Percentiles rank a stretch among this genome's conserved stretches.
phyloP scores from a whole-genome alignment of 352 stramenopile species.

The Phytophthora vignae region DNA sequence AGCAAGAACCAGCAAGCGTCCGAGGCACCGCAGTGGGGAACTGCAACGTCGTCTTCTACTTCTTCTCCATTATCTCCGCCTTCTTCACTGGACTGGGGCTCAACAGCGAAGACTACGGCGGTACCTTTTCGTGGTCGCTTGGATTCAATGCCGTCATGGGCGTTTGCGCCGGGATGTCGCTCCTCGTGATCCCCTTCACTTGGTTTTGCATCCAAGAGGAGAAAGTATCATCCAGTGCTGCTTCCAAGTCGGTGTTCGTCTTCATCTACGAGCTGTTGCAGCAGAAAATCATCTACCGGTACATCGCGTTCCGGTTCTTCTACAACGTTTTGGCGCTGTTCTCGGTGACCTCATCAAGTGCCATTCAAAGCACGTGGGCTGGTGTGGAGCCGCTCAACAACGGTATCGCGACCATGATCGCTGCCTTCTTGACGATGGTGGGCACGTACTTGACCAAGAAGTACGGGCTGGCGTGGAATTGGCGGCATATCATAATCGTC shows the following conservation, averaged over 20 bases:
- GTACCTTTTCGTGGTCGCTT: slow-evolving; percentile 36
- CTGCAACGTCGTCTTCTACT: slow-evolving; percentile 41
- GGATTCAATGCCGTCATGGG: slow-evolving; percentile 41
- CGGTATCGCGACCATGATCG: slow-evolving; percentile 35
- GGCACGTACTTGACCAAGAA: slow-evolving; percentile 31
- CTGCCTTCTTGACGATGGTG: slow-evolving; percentile 15
- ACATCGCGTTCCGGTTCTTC: slow-evolving; percentile 44
- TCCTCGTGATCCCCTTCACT: slow-evolving; percentile 34
- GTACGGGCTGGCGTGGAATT: slow-evolving; percentile 44
- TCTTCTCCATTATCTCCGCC: slow-evolving; percentile 36
- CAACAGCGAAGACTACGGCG: slow-evolving; percentile 2
- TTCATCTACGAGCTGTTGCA: slow-evolving; percentile 40
- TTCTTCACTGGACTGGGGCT: slow-evolving; percentile 42
- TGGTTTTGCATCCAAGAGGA: slow-evolving; percentile 45
- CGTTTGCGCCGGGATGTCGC: slow-evolving; percentile 27
- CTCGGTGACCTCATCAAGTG: slow-evolving; percentile 25
- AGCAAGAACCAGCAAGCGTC: slow-evolving; percentile 38
- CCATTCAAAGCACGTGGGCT: slow-evolving; percentile 38
- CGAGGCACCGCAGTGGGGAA: slow-evolving; percentile 42
- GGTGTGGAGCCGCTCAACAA: slow-evolving; percentile 36
- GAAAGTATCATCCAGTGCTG: slow-evolving; percentile 25
- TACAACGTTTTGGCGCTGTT: slow-evolving; percentile 36
- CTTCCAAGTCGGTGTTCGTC: slow-evolving; percentile 25
- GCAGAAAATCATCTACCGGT: slow-evolving; percentile 39
- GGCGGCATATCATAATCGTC: slow-evolving; percentile 38